These are phyloP conservation scores for Porphyrellus sp. DNA, from an alignment of 1,284 basidiomycete genomes.

Conservation along the genomic window DNA sequence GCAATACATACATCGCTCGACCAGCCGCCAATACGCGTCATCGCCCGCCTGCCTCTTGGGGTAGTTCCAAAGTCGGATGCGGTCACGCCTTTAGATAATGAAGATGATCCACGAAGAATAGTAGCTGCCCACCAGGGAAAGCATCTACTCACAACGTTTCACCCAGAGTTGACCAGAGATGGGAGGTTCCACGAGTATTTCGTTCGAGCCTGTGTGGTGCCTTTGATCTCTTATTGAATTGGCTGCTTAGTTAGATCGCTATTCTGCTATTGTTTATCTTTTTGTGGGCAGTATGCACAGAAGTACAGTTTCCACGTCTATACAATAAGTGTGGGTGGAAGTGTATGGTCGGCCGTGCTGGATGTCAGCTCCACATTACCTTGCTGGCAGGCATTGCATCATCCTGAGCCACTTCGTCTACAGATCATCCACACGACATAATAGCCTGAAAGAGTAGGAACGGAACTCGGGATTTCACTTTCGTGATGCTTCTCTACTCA, in stretches of 20 bases:
- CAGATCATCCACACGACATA: no score
- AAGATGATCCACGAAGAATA: conserved; percentile 57
- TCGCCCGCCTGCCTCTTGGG: conserved; percentile 69
- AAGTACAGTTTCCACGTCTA: no score
- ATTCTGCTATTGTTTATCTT: background rate
- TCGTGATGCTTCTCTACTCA: no score
- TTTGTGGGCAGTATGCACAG: no score
- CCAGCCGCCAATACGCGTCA: conserved; percentile 56
- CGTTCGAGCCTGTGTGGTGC: conserved; percentile 59
- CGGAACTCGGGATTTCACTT: no score
- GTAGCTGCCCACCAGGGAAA: conserved; percentile 87
- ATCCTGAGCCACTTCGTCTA: no score
- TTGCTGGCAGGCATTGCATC: no score
- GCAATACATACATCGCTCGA: conserved; percentile 43
- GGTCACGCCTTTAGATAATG: conserved; percentile 31
- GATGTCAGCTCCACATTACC: no score
- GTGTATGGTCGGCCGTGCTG: no score
- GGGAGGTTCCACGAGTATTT: conserved; percentile 89
- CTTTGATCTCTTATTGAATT: conserved; percentile 17
- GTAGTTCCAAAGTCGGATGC: conserved; percentile 53
- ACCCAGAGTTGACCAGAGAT: conserved; percentile 91
- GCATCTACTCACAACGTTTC: conserved; percentile 88
- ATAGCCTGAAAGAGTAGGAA: no score
- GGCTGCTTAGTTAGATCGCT: background rate
- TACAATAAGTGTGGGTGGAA: no score